Evolutionary conservation across 2,329 filamentous ascomycete species (phyloP), one percentile per base, ranked within the genome.

Genomic region (Tetracladium maxilliforme): DNA sequence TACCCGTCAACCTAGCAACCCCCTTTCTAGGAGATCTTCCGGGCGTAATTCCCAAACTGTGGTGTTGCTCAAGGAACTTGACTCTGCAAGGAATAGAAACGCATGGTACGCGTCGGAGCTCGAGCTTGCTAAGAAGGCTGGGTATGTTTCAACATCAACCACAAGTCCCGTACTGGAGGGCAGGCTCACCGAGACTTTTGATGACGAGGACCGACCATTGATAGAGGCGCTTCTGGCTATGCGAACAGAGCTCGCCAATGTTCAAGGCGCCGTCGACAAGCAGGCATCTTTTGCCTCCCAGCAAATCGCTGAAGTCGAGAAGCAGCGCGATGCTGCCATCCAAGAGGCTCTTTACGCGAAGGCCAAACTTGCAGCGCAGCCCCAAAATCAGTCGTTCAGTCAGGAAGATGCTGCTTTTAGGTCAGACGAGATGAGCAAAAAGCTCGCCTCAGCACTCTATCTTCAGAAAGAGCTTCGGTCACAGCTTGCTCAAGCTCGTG

Each of bases 21-120:
- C 71, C 33, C 38, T 79, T 38, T 49, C 58, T 38, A 49, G 76
- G 42, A 52, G 71, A 46, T 56, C 75, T 31, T 64, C 78, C 30
- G 54, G 65, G 35, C 47, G 66, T 45, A 65, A 72, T 42, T 61
- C 69, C 7, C 71, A 77, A 36, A 76, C 77, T 2, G 77, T 81
- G 33, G 73, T 79, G 1, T 50, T 94, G 9, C 61, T 82, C 10
- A 87, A 90, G 45, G 90, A 98, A 45, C 61, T 98, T 3, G 87
- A 98, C 44, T 64, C 72, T 7, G 67, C 76, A 4, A 81, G 82
- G 41, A 90, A 78, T 42, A 71, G 80, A 25, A 95, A 93, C 51
- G 87, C 87, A 1, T 98, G 90, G 90, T 94, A 92, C 49, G 83
- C 84, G 6, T 94, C 87, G 0, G 90, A 98, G 51, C 61, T 98